Conservation (phyloP, 78 protist genomes). For the Dictyostelium purpureum region DNA sequence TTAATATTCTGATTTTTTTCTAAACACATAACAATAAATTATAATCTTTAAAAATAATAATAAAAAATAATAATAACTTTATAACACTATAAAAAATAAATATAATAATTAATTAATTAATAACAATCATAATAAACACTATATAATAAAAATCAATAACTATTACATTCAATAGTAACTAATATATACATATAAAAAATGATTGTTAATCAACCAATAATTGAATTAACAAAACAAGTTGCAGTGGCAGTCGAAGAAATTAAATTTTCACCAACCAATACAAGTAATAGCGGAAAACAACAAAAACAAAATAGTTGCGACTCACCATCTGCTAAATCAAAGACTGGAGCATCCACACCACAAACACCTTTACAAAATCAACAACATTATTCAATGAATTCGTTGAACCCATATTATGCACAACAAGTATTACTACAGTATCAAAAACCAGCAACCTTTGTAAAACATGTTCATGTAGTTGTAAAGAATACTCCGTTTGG, state of each 20-base stretch:
- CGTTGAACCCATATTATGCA: conserved; percentile 21
- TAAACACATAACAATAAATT: too few species aligned
- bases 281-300: neutral
- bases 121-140: too few species aligned
- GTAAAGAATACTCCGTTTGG: conserved; percentile 78
- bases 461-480: conserved; percentile 72
- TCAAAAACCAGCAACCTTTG: conserved; percentile 31
- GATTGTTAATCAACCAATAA: conserved; percentile 32
- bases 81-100: too few species aligned
- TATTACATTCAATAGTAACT: too few species aligned
- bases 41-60: too few species aligned
- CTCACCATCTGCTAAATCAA: neutral
- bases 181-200: neutral
- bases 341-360: neutral
- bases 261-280: conserved; percentile 10
- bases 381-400: neutral
- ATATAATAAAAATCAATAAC: too few species aligned
- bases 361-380: neutral
- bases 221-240: conserved; percentile 61
- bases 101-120: too few species aligned
- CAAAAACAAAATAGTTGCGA: neutral
- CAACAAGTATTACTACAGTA: conserved; percentile 17
- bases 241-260: conserved; percentile 72
- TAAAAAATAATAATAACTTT: neutral
- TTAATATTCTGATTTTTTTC: too few species aligned